Percentiles rank a stretch among this genome's conserved stretches.
Evolutionary conservation across 2,329 filamentous ascomycete genomes (phyloP).

Genomic region (Trichoderma asperellum): DNA sequence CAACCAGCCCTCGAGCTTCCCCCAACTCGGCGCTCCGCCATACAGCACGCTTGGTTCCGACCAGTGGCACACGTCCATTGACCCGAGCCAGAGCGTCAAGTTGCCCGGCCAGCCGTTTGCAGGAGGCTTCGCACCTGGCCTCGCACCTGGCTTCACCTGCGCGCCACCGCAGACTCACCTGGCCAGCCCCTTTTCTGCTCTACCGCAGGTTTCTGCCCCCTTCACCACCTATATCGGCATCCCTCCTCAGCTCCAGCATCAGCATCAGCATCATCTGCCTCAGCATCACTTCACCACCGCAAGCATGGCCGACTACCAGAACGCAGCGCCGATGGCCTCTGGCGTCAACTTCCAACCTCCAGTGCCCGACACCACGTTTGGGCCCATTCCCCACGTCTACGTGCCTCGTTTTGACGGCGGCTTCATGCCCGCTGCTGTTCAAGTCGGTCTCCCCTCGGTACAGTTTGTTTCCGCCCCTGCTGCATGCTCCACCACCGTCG

Average conservation of each 20-base stretch:
- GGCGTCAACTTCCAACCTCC: constrained; percentile 62
- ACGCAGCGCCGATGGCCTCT: constrained; percentile 46
- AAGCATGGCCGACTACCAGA: constrained; percentile 48
- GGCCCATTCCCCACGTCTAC: constrained; percentile 59
- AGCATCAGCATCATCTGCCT: constrained; percentile 27
- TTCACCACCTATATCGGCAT: constrained; percentile 38
- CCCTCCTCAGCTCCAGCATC: constrained; percentile 5
- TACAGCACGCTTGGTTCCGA: constrained; percentile 29
- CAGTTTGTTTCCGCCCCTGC: constrained; percentile 37
- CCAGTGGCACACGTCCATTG: constrained; percentile 43
- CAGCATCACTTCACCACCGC: constrained; percentile 32
- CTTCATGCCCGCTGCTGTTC: constrained; percentile 36
- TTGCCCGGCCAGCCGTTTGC: constrained; percentile 34
- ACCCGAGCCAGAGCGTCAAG: constrained; percentile 42
- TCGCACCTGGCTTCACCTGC: constrained; percentile 19
- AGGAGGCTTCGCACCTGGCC: constrained; percentile 27
- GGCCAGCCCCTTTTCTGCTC: constrained; percentile 14
- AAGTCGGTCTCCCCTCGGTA: constrained; percentile 42
- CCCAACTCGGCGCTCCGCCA: constrained; percentile 37
- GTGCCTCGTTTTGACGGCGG: constrained; percentile 56
- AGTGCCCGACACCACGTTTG: constrained; percentile 60
- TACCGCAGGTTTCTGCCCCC: constrained; percentile 6
- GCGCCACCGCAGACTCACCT: constrained; percentile 25
- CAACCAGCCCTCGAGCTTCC: constrained; percentile 37
- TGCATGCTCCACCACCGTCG: constrained; percentile 37